Evolutionary conservation across 2,329 filamentous ascomycete species (phyloP).

Genomic region (Sporothrix protearum): DNA sequence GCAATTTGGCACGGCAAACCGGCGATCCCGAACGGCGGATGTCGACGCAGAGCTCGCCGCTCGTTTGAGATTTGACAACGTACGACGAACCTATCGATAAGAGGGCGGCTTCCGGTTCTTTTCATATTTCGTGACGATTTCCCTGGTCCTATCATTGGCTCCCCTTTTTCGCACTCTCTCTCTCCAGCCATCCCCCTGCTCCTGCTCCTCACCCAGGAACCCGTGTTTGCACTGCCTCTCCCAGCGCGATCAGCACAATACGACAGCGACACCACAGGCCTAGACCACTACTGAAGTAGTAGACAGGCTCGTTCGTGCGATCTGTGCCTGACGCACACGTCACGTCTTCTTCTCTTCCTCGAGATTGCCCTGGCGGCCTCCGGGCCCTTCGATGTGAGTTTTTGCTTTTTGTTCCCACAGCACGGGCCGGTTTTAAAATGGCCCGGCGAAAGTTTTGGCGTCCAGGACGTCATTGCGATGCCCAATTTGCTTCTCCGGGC

Average conservation of each 20-base stretch:
- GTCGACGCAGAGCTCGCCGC: constrained; percentile 12
- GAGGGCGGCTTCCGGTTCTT: background rate
- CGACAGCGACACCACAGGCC: background rate
- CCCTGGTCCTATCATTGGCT: background rate
- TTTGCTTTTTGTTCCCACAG: background rate
- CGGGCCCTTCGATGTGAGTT: constrained; percentile 27
- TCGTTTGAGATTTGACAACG: background rate
- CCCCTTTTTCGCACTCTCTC: background rate
- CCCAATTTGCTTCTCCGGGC: constrained; percentile 1
- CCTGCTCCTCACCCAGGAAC: constrained; percentile 12
- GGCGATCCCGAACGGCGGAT: background rate
- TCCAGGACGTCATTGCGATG: constrained; percentile 21
- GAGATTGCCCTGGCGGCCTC: constrained; percentile 27
- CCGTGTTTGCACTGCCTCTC: constrained; percentile 16
- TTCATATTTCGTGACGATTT: background rate
- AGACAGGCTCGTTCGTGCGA: background rate
- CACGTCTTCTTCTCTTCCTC: background rate
- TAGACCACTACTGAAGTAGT: constrained; percentile 9
- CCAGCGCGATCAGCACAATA: constrained; percentile 4
- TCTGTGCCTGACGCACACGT: constrained; percentile 10
- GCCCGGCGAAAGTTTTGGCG: constrained; percentile 15
- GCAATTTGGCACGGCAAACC: background rate
- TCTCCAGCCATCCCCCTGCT: background rate
- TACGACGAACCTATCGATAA: background rate
- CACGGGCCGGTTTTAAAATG: background rate